Evolutionary conservation across 257 asterid genomes (phyloP).

Genomic region (Cordia subcordata): DNA sequence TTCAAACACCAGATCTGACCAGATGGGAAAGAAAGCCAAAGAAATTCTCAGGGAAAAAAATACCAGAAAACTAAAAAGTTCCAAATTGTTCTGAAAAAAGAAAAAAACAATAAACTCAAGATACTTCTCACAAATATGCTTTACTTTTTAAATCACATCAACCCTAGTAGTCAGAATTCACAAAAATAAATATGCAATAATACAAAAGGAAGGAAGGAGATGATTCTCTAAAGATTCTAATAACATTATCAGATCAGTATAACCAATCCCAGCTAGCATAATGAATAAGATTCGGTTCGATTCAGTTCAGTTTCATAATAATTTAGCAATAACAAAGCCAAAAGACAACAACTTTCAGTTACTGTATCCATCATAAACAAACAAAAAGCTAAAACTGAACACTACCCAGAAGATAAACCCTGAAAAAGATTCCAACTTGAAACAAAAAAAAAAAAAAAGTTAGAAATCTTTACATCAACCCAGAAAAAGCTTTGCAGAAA

Average conservation of each 20-base stretch:
- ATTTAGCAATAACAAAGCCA: neutral
- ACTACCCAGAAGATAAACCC: neutral
- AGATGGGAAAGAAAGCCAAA: neutral
- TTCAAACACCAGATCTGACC: neutral
- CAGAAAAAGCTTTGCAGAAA: neutral
- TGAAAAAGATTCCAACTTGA: neutral
- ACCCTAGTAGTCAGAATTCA: neutral
- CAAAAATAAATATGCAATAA: constrained; percentile 2
- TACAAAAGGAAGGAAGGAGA: too few relatives aligned
- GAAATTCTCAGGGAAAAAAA: constrained; percentile 4
- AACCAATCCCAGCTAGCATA: too few relatives aligned
- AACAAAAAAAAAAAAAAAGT: too few relatives aligned
- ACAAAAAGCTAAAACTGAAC: neutral
- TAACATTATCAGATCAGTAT: too few relatives aligned
- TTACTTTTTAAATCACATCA: neutral
- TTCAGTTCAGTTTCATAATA: too few relatives aligned
- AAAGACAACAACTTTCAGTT: neutral
- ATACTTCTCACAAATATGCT: constrained; percentile 18
- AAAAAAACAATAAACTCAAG: neutral
- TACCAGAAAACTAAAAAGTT: neutral
- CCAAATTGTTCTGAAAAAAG: neutral
- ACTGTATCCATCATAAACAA: neutral
- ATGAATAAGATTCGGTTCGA: too few relatives aligned
- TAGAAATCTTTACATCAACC: neutral
- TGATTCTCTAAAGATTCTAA: too few relatives aligned